Base-by-base conservation (phyloP, 345 rosid genomes). In the Brassica incana region DNA sequence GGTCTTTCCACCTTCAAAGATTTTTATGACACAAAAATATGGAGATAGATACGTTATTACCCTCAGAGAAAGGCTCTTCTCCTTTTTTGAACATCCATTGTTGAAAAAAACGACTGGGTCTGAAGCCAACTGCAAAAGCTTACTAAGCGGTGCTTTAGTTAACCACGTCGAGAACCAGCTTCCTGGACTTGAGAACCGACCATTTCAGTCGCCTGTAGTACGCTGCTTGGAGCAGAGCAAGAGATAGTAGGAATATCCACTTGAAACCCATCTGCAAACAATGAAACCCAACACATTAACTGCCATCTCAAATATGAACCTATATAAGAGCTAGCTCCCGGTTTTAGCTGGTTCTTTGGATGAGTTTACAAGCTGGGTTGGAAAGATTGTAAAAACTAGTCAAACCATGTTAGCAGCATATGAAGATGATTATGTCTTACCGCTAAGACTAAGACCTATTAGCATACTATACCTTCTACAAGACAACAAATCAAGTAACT, bases 211-310 rank as follows among this genome's bases (percentile, higher is more conserved):
- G 91, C 83, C 98, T 85, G 84, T 93, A 92, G 60, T 93, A 96
- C 8, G 80, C 97, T 68, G 97, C 98, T 85, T 93, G 99, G 82
- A 96, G 97, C 56, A 96, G 80, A 5, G 98, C 99, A 75, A 96
- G 65, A 38, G 98, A 93, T 35, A 96, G 88, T 77, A 96, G 85
- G 72, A 93, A 93, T 80, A 96, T 96, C 99, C 99, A 93, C 78
- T 96, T 96, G 82, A 93, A 96, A 72, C 99, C 99, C 99, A 96
- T 96, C 99, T 96, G 92, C 87, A 84, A 25, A 40, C 4, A 3
- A 38, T 71, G 8, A 65, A 40, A 36, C 20, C 15, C 18, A 14
- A 48, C 48, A 48, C 59, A 60, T 81, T 48, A 60, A 40, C 10
- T 14, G 1, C n/a, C 14, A 50, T 25, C 40, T 10, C 64, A 59